Base-by-base conservation (phyloP, 768 basidiomycete genomes). In the Lactarius sp. region DNA sequence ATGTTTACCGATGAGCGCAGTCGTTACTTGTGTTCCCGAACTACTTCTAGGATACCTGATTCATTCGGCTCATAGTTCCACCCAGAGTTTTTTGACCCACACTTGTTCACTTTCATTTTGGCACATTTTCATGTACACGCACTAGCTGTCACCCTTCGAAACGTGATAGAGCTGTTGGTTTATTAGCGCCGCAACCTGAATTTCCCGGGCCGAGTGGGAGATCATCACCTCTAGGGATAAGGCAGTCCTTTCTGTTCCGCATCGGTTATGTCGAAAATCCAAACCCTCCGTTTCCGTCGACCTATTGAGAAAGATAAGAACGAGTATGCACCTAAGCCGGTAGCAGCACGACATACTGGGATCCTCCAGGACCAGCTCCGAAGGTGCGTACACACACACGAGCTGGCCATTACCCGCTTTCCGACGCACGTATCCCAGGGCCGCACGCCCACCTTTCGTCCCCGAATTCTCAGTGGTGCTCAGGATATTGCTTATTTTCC, bases 401-500 rank as follows among this genome's bases (percentile, higher is more conserved):
- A 46, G 27, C 14, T 51, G 54, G 62, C 16, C 12, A 42, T 50
- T 39, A n/a, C 22, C 55, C 51, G 55, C 60, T 31, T 57, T 41
- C 54, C 61, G 61, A 69, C 66, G 56, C 58, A 22, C 51, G 12
- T 59, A 18, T 6, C 57, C 18, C 58, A 90, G 88, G 71, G 75
- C 88, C 41, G 83, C 86, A 68, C 83, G 84, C 53, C 82, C 84
- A 42, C 92, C 93, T 81, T 93, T 92, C 87, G 83, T 82, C 55
- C 96, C 97, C 52, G 83, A 85, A 66, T 88, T 94, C 70, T 88
- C 86, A 41, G 77, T 90, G 6, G 97, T 94, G 5, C 78, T 98
- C 64, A 85, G 95, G 53, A 81, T 97, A 46, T 72, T 98, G 46
- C 76, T 97, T 55, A 80, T 98, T 16, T 71, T 97, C 18, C 84